phyloP scores from a whole-genome alignment of 2,329 filamentous ascomycete species.

The Macroventuria anomochaeta region DNA sequence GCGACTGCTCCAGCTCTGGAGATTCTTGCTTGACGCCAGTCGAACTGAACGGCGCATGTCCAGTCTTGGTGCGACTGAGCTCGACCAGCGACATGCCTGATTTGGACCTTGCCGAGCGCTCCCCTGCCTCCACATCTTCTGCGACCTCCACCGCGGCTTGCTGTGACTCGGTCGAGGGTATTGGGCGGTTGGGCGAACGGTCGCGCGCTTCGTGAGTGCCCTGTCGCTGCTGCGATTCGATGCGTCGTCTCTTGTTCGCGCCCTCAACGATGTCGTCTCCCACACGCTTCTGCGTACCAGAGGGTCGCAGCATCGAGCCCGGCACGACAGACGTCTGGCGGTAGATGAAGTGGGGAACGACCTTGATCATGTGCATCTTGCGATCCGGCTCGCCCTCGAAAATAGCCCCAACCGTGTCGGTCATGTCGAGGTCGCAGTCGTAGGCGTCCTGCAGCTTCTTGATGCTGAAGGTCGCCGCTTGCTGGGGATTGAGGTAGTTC shows the following conservation, averaged over 20 bases:
- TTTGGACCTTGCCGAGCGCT: constrained; percentile 18
- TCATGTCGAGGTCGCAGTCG: constrained; percentile 46
- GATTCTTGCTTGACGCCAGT: constrained; percentile 35
- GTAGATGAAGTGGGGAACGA: constrained; percentile 37
- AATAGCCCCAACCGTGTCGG: constrained; percentile 45
- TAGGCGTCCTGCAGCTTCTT: constrained; percentile 47
- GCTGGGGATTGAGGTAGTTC: constrained; percentile 37
- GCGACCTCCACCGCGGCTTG: constrained; percentile 21
- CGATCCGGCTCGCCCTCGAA: constrained; percentile 40
- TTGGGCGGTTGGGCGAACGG: constrained; percentile 32
- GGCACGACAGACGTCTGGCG: constrained; percentile 43
- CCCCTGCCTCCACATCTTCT: not conserved
- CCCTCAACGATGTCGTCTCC: constrained; percentile 20
- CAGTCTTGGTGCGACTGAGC: constrained; percentile 27
- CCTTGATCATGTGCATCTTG: constrained; percentile 38
- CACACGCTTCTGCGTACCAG: constrained; percentile 30
- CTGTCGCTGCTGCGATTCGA: constrained; percentile 25
- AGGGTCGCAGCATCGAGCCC: constrained; percentile 40
- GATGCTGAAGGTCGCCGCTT: constrained; percentile 39
- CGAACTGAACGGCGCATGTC: constrained; percentile 25
- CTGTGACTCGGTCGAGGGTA: constrained; percentile 37
- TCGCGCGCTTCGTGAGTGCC: constrained; percentile 23
- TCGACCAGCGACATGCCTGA: constrained; percentile 29
- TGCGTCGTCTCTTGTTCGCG: constrained; percentile 34
- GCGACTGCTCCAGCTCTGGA: constrained; percentile 25